Conservation (phyloP, 2,329 filamentous ascomycete species). For the Immersiporthe knoxdaviesiana region DNA sequence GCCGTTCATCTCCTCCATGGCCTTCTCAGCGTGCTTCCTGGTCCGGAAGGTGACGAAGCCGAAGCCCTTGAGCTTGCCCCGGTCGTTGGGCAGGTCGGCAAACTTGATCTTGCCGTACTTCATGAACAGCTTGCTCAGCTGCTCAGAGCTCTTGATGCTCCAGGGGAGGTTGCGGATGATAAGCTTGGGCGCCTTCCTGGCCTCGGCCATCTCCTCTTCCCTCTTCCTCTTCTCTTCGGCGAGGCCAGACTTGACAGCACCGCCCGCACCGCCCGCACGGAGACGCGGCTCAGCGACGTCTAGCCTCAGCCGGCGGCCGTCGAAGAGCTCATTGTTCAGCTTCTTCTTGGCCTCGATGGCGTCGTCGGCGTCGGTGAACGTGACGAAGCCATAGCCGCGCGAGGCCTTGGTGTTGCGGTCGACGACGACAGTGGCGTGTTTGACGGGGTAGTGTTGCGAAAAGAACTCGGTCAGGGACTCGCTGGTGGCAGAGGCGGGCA, state of each 20-base stretch:
- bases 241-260: conserved; percentile 41
- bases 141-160: conserved; percentile 86
- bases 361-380: conserved; percentile 92
- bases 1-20: conserved; percentile 83
- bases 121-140: conserved; percentile 77
- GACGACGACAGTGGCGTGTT: conserved; percentile 90
- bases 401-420: conserved; percentile 86
- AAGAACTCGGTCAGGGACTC: conserved; percentile 87
- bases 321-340: conserved; percentile 75
- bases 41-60: conserved; percentile 90
- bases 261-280: conserved; percentile 50
- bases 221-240: conserved; percentile 54
- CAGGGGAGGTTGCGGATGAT: conserved; percentile 95
- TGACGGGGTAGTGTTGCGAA: conserved; percentile 91
- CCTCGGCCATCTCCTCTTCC: conserved; percentile 63
- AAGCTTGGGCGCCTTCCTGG: conserved; percentile 69
- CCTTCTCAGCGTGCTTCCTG: conserved; percentile 87
- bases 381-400: conserved; percentile 94
- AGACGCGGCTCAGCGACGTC: conserved; percentile 88
- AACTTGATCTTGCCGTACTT: conserved; percentile 92
- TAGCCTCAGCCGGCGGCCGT: conserved; percentile 80
- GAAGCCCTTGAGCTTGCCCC: conserved; percentile 79
- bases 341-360: conserved; percentile 79
- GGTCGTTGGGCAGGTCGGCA: conserved; percentile 79
- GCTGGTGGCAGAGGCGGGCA: conserved; percentile 77